Evolutionary conservation across 169 alveolate species (phyloP).

Genomic region (Babesia sp.): DNA sequence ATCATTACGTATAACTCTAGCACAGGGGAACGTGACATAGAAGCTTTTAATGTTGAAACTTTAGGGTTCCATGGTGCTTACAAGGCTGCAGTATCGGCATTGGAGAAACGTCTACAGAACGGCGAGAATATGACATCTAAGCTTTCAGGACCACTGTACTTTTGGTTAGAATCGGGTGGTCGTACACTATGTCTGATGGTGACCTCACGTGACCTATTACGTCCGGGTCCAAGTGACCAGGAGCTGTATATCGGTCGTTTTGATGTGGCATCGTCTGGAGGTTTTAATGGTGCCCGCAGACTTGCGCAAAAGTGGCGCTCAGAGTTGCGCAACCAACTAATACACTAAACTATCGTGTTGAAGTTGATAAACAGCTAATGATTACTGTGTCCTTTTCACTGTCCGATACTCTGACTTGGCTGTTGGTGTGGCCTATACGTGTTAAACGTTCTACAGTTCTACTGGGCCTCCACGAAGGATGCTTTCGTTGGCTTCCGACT

Average conservation of each 20-base stretch:
- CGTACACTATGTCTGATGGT: slow-evolving; percentile 38
- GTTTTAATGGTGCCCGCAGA: slow-evolving; percentile 48
- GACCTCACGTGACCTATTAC: slow-evolving; percentile 32
- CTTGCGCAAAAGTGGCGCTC: slow-evolving; percentile 62
- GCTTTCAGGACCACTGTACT: slow-evolving; percentile 62
- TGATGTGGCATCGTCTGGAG: slow-evolving; percentile 44
- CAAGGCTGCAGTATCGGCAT: slow-evolving; percentile 35
- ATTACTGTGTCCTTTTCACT: too few relatives aligned
- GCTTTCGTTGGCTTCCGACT: slow-evolving; percentile 43
- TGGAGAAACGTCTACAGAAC: slow-evolving; percentile 32
- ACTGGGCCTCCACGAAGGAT: slow-evolving; percentile 49
- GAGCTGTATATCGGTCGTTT: slow-evolving; percentile 54
- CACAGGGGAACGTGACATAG: slow-evolving; percentile 22
- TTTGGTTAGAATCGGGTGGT: slow-evolving; percentile 45
- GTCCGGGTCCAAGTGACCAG: slow-evolving; percentile 32
- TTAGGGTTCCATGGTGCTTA: slow-evolving; percentile 52
- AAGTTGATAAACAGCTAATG: too few relatives aligned
- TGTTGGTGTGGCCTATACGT: too few relatives aligned
- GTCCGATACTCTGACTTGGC: too few relatives aligned
- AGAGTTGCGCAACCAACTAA: slow-evolving; percentile 13
- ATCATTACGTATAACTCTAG: slow-evolving; percentile 29
- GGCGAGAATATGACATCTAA: slow-evolving; percentile 36
- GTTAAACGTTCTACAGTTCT: background rate
- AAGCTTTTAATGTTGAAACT: slow-evolving; percentile 29
- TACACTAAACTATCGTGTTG: too few relatives aligned